Conservation (phyloP, 148 eudicot species). For the Heliosperma pusillum region DNA sequence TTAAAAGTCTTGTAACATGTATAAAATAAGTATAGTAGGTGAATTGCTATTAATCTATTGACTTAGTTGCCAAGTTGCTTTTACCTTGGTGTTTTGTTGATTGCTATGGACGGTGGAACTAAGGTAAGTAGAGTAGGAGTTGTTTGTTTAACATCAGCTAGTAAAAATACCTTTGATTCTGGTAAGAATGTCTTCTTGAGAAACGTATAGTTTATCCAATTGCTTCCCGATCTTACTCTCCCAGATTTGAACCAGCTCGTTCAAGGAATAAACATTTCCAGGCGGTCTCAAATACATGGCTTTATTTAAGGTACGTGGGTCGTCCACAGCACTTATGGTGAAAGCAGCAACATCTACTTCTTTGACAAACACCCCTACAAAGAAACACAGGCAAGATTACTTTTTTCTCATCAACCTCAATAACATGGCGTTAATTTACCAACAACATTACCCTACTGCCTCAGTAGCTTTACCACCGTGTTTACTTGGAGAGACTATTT, state of each 20-base stretch:
- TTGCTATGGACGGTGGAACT: too few species aligned
- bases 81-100: too few species aligned
- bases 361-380: conserved; percentile 64
- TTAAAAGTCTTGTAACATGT: too few species aligned
- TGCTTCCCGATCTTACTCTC: conserved; percentile 64
- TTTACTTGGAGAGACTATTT: too few species aligned
- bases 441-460: background rate
- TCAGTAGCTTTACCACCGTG: too few species aligned
- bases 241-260: conserved; percentile 68
- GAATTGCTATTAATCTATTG: too few species aligned
- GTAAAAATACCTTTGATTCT: conserved; percentile 53
- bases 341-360: conserved; percentile 78
- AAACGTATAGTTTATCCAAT: conserved; percentile 44
- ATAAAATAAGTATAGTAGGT: too few species aligned
- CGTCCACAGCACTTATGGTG: conserved; percentile 75
- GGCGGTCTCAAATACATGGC: conserved; percentile 65
- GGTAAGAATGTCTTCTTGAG: conserved; percentile 60
- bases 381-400: background rate
- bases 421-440: background rate
- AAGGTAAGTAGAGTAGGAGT: too few species aligned
- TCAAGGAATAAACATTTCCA: conserved; percentile 67
- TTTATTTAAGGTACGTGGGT: conserved; percentile 75
- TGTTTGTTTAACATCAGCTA: too few species aligned
- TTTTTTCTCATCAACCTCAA: background rate
- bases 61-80: too few species aligned